Conservation (phyloP, 2,329 filamentous ascomycete species). For the Fusarium fujikuroi region DNA sequence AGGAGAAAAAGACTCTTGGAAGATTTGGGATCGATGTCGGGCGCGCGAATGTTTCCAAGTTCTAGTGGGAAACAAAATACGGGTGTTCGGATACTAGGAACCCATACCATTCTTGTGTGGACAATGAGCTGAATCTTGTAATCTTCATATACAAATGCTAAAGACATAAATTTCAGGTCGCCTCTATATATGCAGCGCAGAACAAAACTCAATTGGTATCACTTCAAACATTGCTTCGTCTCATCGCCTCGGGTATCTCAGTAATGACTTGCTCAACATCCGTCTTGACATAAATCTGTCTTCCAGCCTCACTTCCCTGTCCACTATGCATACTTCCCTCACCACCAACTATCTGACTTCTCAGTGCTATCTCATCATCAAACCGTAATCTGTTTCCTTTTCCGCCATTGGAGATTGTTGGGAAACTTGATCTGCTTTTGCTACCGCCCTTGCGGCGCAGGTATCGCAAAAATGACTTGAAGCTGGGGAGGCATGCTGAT, state of each 20-base stretch:
- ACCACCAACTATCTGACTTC: constrained; percentile 3
- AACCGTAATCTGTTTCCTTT: not conserved
- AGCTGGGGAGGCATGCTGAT: constrained; percentile 15
- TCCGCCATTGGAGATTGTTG: not conserved
- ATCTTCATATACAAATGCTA: not conserved
- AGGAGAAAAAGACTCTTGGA: rapidly evolving
- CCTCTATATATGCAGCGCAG: not conserved
- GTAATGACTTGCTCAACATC: constrained; percentile 15
- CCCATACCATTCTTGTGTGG: too few species aligned
- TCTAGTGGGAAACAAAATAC: not conserved
- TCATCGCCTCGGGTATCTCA: not conserved
- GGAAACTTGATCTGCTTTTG: not conserved
- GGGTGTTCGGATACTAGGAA: not conserved
- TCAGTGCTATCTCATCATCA: constrained; percentile 15
- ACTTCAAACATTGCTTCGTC: not conserved
- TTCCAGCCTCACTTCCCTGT: not conserved
- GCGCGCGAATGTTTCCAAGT: not conserved
- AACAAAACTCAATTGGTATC: not conserved
- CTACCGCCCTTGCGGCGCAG: not conserved
- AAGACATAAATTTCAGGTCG: not conserved
- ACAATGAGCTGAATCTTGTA: not conserved
- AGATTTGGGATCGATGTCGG: not conserved
- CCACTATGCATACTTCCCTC: constrained; percentile 9
- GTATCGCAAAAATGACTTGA: constrained; percentile 6
- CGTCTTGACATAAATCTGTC: constrained; percentile 20